Percentiles rank a stretch among this genome's conserved stretches.
These are phyloP conservation scores for Plasmodium adleri DNA, from an alignment of 169 alveolate genomes.

Conservation along the genomic window DNA sequence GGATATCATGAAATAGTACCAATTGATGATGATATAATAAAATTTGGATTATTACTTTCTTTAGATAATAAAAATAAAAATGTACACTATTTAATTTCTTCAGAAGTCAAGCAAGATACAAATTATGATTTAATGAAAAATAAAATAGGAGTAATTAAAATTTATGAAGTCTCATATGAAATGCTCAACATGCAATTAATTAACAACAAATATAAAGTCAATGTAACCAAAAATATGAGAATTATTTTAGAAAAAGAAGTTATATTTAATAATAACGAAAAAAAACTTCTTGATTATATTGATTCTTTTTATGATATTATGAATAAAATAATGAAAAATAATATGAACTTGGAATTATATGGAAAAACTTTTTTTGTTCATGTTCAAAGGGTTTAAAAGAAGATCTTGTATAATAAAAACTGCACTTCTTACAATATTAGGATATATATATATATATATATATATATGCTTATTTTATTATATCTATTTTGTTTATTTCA, in stretches of 20 bases:
- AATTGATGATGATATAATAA: conserved; percentile 68
- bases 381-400: conserved; percentile 17
- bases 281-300: conserved; percentile 41
- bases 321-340: conserved; percentile 71
- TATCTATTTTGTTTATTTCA: too few relatives aligned
- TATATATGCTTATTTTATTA: too few relatives aligned
- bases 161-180: conserved; percentile 60
- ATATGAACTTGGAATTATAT: conserved; percentile 50
- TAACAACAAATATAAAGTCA: conserved; percentile 34
- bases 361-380: conserved; percentile 66
- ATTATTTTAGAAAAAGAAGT: conserved; percentile 66
- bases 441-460: too few relatives aligned
- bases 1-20: conserved; percentile 69
- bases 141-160: conserved; percentile 49
- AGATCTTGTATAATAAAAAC: too few relatives aligned
- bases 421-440: too few relatives aligned
- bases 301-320: conserved; percentile 64
- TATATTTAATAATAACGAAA: conserved; percentile 39
- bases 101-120: conserved; percentile 50
- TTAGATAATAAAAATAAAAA: conserved; percentile 71
- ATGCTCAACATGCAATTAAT: conserved; percentile 10
- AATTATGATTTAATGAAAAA: conserved; percentile 35
- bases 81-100: conserved; percentile 56
- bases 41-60: conserved; percentile 59
- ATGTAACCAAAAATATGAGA: conserved; percentile 56